Evolutionary conservation across 805 yeast genomes (phyloP), one percentile per base, ranked within the genome.

Genomic region (Wickerhamomyces hampshirensis): DNA sequence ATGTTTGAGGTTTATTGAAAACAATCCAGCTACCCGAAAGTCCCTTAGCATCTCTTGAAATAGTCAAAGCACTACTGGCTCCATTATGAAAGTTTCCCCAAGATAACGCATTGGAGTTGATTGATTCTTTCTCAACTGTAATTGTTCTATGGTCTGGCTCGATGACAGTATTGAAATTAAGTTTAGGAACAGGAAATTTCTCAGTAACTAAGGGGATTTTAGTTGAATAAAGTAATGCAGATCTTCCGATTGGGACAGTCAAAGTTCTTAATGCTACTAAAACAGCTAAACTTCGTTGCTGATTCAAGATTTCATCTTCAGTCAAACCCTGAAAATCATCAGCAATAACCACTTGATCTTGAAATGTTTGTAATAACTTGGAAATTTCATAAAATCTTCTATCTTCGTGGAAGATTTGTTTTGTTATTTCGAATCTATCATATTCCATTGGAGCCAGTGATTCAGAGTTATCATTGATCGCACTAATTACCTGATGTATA

Each of bases 31-130:
- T 79, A 1, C 97, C 96, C 7, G 77, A 71, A 7, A 86, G 77
- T 7, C 85, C 87, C 28, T 72, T 70, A 0, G 87, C 76, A 31
- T 73, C 75, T 37, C 68, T 69, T 5, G 91, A 76, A 6, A 91
- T 77, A 37, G 81, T 78, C 33, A 93, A 60, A 0, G 96, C 98
- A 1, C 91, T 72, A 3, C 95, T 79, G 0, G 80, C 95, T 12
- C 98, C 98, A 48, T 84, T 85, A 49, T 91, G 96, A 55, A 93
- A 93, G 43, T 77, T 75, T 0, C 95, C 96, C 96, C 96, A 88
- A 27, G 76, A 75, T 26, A 71, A 55, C 4, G 69, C 59, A 11
- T 63, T 69, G 2, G 66, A 61, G n/a, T 72, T 67, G 9, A 85
- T 49, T 0, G 69, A 43, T 3, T 73, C 77, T 33, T 71, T 73